A percentile compares a stretch with the other conserved stretches of the same genome.
Conservation (phyloP, 192 early-diverging fungal genomes). For the Backusella morwellensis region DNA sequence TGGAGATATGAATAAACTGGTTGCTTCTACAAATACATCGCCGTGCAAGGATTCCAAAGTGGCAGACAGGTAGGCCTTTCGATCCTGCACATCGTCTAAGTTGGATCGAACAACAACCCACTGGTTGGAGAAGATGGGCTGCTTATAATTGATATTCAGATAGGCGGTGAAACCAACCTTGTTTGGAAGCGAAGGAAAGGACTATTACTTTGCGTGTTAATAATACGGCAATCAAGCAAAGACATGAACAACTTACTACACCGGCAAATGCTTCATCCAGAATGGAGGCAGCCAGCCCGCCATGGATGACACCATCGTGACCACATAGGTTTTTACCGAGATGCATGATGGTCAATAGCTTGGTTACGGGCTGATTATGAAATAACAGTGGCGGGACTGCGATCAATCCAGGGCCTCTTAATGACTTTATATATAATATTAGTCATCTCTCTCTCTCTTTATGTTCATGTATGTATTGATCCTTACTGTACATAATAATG, state of each 20-base stretch:
- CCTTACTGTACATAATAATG: slow-evolving; percentile 32
- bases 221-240: neutral
- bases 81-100: slow-evolving; percentile 57
- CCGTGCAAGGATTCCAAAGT: slow-evolving; percentile 59
- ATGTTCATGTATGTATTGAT: neutral
- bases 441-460: neutral
- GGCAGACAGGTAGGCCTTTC: slow-evolving; percentile 66
- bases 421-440: slow-evolving; percentile 17
- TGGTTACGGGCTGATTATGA: slow-evolving; percentile 41
- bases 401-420: slow-evolving; percentile 55
- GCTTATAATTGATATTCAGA: slow-evolving; percentile 73
- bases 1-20: slow-evolving; percentile 63
- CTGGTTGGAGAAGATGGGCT: slow-evolving; percentile 61
- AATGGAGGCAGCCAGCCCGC: slow-evolving; percentile 70
- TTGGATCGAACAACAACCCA: slow-evolving; percentile 53
- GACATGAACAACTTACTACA: slow-evolving; percentile 15
- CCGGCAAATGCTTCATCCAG: slow-evolving; percentile 68
- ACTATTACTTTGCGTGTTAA: neutral
- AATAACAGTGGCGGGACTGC: slow-evolving; percentile 51
- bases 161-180: slow-evolving; percentile 72
- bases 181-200: slow-evolving; percentile 57
- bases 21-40: slow-evolving; percentile 58
- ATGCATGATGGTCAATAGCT: slow-evolving; percentile 56
- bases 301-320: slow-evolving; percentile 78
- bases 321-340: slow-evolving; percentile 72